Percentiles rank a stretch among this genome's conserved stretches.
Evolutionary conservation across 306 rosid genomes (phyloP).

Genomic region (Cajanus cajan): DNA sequence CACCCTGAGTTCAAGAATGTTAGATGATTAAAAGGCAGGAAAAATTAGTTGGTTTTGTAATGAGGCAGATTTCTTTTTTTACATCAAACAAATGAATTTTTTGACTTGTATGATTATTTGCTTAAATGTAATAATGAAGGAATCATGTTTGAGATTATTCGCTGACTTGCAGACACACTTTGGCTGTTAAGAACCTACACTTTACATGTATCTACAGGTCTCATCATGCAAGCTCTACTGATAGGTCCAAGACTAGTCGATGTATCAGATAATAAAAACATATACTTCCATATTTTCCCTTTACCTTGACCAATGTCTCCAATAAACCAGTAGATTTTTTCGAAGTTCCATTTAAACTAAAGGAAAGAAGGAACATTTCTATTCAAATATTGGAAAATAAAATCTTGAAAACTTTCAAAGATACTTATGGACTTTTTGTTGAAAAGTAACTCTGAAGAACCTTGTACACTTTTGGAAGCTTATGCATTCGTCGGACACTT

Average conservation of each 20-base stretch:
- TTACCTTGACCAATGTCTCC: not conserved
- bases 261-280: not conserved
- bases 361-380: not conserved
- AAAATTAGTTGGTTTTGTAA: not conserved
- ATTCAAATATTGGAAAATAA: not conserved
- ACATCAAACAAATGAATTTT: not conserved
- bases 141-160: not conserved
- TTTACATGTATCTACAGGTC: not conserved
- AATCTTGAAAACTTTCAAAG: not conserved
- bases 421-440: not conserved
- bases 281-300: not conserved
- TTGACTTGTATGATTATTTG: not conserved
- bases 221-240: not conserved
- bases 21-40: not conserved
- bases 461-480: not conserved
- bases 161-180: not conserved
- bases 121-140: not conserved
- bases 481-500: not conserved
- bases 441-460: not conserved
- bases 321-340: not conserved
- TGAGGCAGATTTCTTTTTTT: not conserved
- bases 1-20: slow-evolving; percentile 42
- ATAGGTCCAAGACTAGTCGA: not conserved
- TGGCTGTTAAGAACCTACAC: not conserved
- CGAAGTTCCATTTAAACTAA: not conserved